These are phyloP conservation scores for Guadua angustifolia DNA, from an alignment of 176 grass and related monocot genomes.

Conservation along the genomic window DNA sequence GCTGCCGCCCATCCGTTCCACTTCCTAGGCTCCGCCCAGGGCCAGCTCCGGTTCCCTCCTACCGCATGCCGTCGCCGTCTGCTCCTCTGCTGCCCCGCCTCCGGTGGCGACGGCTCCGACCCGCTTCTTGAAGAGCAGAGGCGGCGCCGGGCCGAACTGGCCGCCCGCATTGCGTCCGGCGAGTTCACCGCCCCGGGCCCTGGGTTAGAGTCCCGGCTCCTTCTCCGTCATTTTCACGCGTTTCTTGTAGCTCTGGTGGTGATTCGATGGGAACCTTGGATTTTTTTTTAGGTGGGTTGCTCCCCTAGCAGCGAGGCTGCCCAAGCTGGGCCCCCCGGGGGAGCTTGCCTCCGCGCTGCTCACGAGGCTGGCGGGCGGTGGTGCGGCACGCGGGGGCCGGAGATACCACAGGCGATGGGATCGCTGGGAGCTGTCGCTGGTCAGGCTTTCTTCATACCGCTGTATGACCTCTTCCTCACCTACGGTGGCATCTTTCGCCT, in stretches of 20 bases:
- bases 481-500: slow-evolving; percentile 98
- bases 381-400: slow-evolving; percentile 27
- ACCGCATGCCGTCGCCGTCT: slow-evolving; percentile 13
- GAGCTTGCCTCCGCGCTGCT: slow-evolving; percentile 58
- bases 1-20: slow-evolving; percentile 35
- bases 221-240: no score
- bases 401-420: slow-evolving; percentile 77
- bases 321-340: slow-evolving; percentile 58
- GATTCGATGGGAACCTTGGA: background rate
- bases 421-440: slow-evolving; percentile 57
- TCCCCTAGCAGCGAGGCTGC: slow-evolving; percentile 39
- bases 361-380: slow-evolving; percentile 50
- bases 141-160: slow-evolving; percentile 63
- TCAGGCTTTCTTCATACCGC: slow-evolving; percentile 87
- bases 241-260: background rate
- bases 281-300: slow-evolving; percentile 62
- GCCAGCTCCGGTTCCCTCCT: slow-evolving; percentile 22
- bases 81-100: slow-evolving; percentile 58
- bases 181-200: slow-evolving; percentile 80
- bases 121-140: slow-evolving; percentile 57
- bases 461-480: slow-evolving; percentile 86
- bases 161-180: slow-evolving; percentile 85
- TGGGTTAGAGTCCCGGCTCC: slow-evolving; percentile 35
- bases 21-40: slow-evolving; percentile 11
- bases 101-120: slow-evolving; percentile 46